Evolutionary conservation across 352 stramenopile genomes (phyloP).

Genomic region (Globisporangium canariense): DNA sequence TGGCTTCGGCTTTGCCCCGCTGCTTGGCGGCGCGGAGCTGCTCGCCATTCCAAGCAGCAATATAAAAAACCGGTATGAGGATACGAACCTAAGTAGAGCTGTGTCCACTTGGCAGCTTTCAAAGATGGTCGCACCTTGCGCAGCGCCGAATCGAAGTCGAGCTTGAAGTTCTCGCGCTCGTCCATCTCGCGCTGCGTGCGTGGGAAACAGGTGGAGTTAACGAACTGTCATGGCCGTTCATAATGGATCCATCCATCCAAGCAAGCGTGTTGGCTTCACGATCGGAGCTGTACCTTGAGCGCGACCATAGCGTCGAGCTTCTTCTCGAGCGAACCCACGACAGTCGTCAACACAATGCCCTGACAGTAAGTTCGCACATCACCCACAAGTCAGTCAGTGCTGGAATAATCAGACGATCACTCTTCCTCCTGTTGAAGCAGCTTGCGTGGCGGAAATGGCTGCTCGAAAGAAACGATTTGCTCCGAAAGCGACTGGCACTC

Average conservation of each 20-base stretch:
- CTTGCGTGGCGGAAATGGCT: neutral
- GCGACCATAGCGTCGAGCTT: slow-evolving; percentile 32
- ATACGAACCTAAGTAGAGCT: neutral
- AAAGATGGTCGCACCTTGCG: slow-evolving; percentile 18
- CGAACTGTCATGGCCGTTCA: neutral
- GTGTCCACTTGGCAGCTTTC: neutral
- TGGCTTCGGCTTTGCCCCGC: slow-evolving; percentile 19
- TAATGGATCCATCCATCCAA: slow-evolving; percentile 1
- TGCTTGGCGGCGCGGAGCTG: slow-evolving; percentile 26
- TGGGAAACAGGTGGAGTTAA: neutral
- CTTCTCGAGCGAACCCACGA: slow-evolving; percentile 34
- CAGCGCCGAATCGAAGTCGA: slow-evolving; percentile 31
- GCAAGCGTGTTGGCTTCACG: neutral
- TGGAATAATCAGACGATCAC: slow-evolving; percentile 1
- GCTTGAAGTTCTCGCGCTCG: slow-evolving; percentile 25
- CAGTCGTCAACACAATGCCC: slow-evolving; percentile 27
- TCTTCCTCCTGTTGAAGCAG: slow-evolving; percentile 2
- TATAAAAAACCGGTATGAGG: neutral
- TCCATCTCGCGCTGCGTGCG: slow-evolving; percentile 25
- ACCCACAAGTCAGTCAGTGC: neutral
- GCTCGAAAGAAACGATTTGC: slow-evolving; percentile 11
- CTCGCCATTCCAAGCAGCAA: neutral
- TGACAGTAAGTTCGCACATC: slow-evolving; percentile 5
- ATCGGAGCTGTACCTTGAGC: slow-evolving; percentile 19
- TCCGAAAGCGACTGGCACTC: neutral